Evolutionary conservation across 2,329 filamentous ascomycete genomes (phyloP), one percentile per base, ranked within the genome.

Genomic region (Metarhizium sp.): DNA sequence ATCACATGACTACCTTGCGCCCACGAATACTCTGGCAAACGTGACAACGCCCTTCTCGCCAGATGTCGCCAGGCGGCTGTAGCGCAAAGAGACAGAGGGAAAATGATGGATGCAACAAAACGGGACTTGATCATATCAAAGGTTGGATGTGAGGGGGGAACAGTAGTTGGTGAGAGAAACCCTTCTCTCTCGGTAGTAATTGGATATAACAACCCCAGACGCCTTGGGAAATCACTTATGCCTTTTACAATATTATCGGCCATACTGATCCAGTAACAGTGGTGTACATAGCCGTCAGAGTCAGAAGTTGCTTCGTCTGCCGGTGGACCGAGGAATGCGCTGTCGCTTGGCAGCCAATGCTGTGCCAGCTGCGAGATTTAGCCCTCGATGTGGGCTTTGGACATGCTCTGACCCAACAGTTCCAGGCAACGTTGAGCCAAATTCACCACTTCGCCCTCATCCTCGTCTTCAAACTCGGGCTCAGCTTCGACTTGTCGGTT

Each of bases 341-440:
- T 13, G 25, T 14, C 30, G 8, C 10, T 34, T 49, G n/a, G 47
- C 47, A 20, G 25, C 14, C 25, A 8, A 49, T 49, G 49, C 49
- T 40, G 49, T 25, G 32, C 11, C 49, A 7, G 6, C 14, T 4
- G n/a, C 38, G 42, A 50, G 47, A 34, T 6, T 66, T 76, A 94
- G 45, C 88, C 88, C 71, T 95, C 90, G 60, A 94, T 90, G 61
- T 95, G 85, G 50, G 86, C 81, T 72, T 92, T 92, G 36, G 87
- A 84, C 64, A 79, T 84, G 64, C 79, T 81, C 69, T 90, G 87
- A 52, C 88, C 89, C 38, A 96, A 75, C 3, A 96, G 79, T 71
- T 96, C 92, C 45, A 96, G 78, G 69, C 91, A 97, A 63, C 91
- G 83, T 66, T 92, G 88, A 29, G 94, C 92, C 62, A 99, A 81